Evolutionary conservation across 345 rosid species (phyloP).

Genomic region (Populus tremula): DNA sequence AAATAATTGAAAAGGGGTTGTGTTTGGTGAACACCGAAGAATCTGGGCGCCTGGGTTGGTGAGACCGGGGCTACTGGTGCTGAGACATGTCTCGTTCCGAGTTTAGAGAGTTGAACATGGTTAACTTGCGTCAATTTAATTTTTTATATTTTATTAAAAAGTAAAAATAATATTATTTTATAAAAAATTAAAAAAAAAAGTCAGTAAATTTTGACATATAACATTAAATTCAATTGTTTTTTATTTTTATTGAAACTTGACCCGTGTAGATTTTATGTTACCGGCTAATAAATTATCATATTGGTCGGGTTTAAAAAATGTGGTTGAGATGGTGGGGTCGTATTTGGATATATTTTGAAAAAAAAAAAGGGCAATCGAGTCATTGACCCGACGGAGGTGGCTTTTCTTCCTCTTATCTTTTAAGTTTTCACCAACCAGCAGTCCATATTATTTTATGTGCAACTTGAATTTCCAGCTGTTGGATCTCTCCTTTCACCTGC

Average conservation of each 20-base stretch:
- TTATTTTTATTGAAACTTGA: too few species aligned
- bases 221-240: too few species aligned
- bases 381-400: not conserved
- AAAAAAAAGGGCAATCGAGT: too few species aligned
- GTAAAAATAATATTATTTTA: too few species aligned
- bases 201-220: too few species aligned
- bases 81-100: not conserved
- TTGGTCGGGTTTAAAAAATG: too few species aligned
- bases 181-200: too few species aligned
- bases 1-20: not conserved
- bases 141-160: too few species aligned
- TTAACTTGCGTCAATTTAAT: too few species aligned
- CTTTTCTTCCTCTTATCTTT: not conserved
- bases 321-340: not conserved
- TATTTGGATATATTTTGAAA: not conserved
- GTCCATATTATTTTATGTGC: not conserved
- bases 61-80: constrained; percentile 5
- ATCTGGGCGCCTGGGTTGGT: constrained; percentile 17
- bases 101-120: too few species aligned
- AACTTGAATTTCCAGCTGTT: not conserved
- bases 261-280: too few species aligned
- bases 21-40: constrained; percentile 5
- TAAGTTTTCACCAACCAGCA: not conserved
- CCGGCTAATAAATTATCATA: too few species aligned
- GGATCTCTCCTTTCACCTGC: not conserved